These are phyloP conservation scores for Clarireedia monteithiana DNA, from an alignment of 2,329 filamentous ascomycete genomes.

Conservation along the genomic window DNA sequence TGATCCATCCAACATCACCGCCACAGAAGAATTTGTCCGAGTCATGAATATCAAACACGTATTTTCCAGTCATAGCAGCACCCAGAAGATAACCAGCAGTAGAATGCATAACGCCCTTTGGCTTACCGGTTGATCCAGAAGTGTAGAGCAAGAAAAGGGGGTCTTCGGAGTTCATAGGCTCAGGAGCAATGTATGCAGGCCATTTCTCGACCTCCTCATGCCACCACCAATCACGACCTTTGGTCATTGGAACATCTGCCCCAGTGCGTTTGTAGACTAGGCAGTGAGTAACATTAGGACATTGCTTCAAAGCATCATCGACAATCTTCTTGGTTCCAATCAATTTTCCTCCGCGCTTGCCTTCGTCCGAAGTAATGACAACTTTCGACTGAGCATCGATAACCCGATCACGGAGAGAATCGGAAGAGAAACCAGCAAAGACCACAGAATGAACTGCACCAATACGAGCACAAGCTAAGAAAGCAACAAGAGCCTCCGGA, in stretches of 20 bases:
- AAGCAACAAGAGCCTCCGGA: slow-evolving; percentile 84
- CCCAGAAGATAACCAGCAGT: slow-evolving; percentile 93
- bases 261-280: slow-evolving; percentile 95
- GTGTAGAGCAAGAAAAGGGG: slow-evolving; percentile 97
- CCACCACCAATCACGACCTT: slow-evolving; percentile 92
- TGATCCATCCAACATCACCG: slow-evolving; percentile 98
- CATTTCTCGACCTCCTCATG: slow-evolving; percentile 98
- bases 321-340: slow-evolving; percentile 99
- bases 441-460: slow-evolving; percentile 96
- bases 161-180: slow-evolving; percentile 86
- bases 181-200: slow-evolving; percentile 84
- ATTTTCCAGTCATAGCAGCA: slow-evolving; percentile 89
- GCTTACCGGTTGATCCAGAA: slow-evolving; percentile 95
- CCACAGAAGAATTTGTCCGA: slow-evolving; percentile 94
- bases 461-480: slow-evolving; percentile 86
- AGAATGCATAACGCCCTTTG: slow-evolving; percentile 98
- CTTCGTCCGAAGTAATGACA: slow-evolving; percentile 95
- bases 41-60: slow-evolving; percentile 96
- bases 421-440: slow-evolving; percentile 94
- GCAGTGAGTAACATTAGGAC: slow-evolving; percentile 76
- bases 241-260: slow-evolving; percentile 83
- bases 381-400: slow-evolving; percentile 85
- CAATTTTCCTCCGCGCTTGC: slow-evolving; percentile 93
- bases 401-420: slow-evolving; percentile 92
- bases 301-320: slow-evolving; percentile 94